Conservation (phyloP, 108 stramenopile species). For the Aurantiochytrium sp. region DNA sequence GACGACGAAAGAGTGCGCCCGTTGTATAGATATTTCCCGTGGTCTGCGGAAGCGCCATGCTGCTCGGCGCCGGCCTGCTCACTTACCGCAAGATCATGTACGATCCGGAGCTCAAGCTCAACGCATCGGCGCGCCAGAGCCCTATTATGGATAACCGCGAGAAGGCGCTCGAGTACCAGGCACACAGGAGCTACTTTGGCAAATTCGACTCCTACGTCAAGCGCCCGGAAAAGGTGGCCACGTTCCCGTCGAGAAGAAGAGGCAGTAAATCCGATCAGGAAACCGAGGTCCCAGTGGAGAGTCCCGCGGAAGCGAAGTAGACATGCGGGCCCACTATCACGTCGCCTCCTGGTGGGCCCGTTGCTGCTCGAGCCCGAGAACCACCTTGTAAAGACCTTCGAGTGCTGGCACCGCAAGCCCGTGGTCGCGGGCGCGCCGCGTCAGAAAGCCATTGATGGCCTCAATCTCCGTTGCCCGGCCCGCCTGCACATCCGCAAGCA, state of each 20-base stretch:
- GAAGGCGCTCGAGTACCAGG: background rate
- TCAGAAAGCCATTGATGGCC: background rate
- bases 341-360: background rate
- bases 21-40: background rate
- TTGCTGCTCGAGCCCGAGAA: background rate
- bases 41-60: background rate
- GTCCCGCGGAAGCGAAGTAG: no score
- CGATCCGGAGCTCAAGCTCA: background rate
- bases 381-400: background rate
- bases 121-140: background rate
- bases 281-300: no score
- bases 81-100: background rate
- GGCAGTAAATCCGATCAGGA: no score
- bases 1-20: no score
- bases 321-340: no score
- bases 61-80: background rate
- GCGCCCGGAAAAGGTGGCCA: background rate
- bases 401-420: background rate
- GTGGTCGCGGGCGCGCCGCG: background rate
- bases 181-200: background rate
- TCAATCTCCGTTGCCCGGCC: slow-evolving; percentile 8
- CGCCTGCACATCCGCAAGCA: background rate
- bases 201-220: background rate
- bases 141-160: background rate
- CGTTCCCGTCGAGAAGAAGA: background rate